Evolutionary conservation across 345 rosid genomes (phyloP), one percentile per base, ranked within the genome.

Genomic region (Rubroshorea leprosula): DNA sequence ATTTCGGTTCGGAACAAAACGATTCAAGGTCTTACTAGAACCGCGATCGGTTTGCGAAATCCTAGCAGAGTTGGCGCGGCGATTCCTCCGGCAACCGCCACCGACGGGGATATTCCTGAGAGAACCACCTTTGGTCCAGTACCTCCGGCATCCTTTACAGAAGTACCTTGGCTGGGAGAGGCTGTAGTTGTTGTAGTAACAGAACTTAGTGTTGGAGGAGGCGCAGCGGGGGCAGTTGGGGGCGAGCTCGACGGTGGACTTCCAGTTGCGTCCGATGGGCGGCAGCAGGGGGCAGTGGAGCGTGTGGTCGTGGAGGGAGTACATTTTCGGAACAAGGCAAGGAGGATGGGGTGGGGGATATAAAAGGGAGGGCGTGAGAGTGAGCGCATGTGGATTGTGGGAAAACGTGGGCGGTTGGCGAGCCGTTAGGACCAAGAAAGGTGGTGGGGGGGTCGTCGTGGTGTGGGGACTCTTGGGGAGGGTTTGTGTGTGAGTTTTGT

Each of bases 101-200:
- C 97, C 97, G 0, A 85, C 85, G 0, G 97, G 97, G 31, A 90
- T 83, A 54, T 90, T 85, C 31, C 97, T 78, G 0, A 87, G 72
- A 7, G 97, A 81, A 14, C 97, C 97, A 0, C 97, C 97, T 71
- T 83, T 84, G 19, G 97, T 90, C 95, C 97, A 90, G 52, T 90
- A 87, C 70, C 97, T 63, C 21, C 95, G 69, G 49, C 97, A 90
- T 39, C 76, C 81, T 61, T 90, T 90, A 60, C 97, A 87, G 53
- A 87, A 85, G 78, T 84, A 87, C 29, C 95, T 72, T 4, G 95
- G 97, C 83, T 90, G 97, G 1, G 92, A 80, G 74, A 90, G 66
- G 79, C 97, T 89, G 35, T 90, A 90, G 81, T 87, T 87, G 63
- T 90, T 90, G 84, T 85, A 90, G 68, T 90, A 87, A 68, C 96